Evolutionary conservation across 805 yeast genomes (phyloP), one percentile per base, ranked within the genome.

Genomic region (Ogataea henricii): DNA sequence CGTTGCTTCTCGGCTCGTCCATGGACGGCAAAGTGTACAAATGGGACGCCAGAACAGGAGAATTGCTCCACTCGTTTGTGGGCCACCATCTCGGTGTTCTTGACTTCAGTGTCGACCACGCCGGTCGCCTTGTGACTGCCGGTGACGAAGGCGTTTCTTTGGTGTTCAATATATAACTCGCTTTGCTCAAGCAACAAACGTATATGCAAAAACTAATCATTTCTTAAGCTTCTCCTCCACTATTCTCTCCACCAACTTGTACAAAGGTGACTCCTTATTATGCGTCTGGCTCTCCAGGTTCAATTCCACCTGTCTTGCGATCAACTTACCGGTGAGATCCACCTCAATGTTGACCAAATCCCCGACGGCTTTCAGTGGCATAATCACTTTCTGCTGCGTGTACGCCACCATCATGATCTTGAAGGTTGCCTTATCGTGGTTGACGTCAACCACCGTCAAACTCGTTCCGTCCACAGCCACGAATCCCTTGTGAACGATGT

Each of bases 71-170:
- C 70, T 85, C 77, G 27, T 94, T 95, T 54, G 81, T 82, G 34
- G 99, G 99, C 18, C 99, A 94, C 66, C 87, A 86, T 67, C 87
- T 88, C 87, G 98, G 98, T 53, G 83, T 94, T 16, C 76, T 94
- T 54, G 97, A 89, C 59, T 92, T 94, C 63, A 82, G 85, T 16
- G 62, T 85, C 36, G 79, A 82, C 48, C 82, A 80, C 34, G 70
- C 78, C 39, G 92, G 89, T 22, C 83, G 84, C 64, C 61, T 94
- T 38, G 77, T 90, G 30, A 89, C 97, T 17, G 99, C 97, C 12
- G 97, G 97, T 54, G 99, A 94, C 66, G 99, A 94, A 67, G 96
- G 96, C 56, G 97, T 94, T 26, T 81, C 95, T 10, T 72, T 92
- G 54, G 79, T 92, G 9, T 90, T 82, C 58, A 73, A 75, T 18